Conservation (phyloP, 1,139 yeast species). For the Ogataea hybrid region DNA sequence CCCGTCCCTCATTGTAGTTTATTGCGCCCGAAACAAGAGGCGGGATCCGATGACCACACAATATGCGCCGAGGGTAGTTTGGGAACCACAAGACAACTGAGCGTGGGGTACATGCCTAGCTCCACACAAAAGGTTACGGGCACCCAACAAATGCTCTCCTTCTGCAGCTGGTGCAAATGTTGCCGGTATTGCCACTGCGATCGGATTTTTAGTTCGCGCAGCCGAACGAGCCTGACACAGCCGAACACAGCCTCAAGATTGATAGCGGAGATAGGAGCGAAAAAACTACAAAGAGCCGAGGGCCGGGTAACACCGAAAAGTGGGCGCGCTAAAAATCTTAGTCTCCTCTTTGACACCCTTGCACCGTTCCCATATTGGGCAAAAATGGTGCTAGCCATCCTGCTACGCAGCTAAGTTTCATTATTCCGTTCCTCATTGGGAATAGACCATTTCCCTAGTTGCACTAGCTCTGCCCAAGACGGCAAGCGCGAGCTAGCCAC, state of each 20-base stretch:
- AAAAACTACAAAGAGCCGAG: too few relatives aligned
- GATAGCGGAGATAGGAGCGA: neutral
- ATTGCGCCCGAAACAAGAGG: neutral
- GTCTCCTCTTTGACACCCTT: neutral
- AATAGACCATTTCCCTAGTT: neutral
- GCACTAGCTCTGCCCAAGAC: conserved; percentile 2
- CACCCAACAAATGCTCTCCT: neutral
- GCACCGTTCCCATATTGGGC: conserved; percentile 3
- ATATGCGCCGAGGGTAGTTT: neutral
- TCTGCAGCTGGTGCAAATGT: neutral
- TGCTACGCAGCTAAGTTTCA: neutral
- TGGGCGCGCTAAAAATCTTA: neutral
- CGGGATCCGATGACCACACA: neutral
- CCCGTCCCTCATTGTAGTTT: neutral
- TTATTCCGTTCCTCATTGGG: neutral
- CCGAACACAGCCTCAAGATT: conserved; percentile 1
- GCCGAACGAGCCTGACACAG: neutral
- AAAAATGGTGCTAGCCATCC: conserved; percentile 6
- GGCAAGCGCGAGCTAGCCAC: conserved; percentile 7
- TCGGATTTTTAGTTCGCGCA: neutral
- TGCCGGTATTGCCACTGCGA: neutral
- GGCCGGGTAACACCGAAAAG: neutral
- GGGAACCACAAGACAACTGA: neutral
- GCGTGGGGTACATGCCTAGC: neutral
- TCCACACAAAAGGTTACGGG: neutral